These are phyloP conservation scores for Aspergillus carbonarius DNA, from an alignment of 2,329 filamentous ascomycete species.

Conservation along the genomic window DNA sequence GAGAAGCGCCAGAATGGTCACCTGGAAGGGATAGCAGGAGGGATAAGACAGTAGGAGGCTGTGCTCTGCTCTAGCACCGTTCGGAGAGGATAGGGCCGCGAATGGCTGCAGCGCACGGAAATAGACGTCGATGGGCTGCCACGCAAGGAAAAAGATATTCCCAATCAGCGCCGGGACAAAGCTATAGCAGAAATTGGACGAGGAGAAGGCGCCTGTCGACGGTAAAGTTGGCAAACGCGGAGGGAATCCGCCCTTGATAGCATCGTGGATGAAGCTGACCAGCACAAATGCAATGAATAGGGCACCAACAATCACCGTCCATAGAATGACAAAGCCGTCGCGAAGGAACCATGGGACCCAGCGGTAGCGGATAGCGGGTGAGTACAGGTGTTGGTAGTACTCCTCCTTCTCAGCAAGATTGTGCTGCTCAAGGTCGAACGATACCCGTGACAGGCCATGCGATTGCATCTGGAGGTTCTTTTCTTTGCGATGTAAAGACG, in stretches of 20 bases:
- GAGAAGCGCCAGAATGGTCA: constrained; percentile 52
- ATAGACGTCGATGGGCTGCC: constrained; percentile 61
- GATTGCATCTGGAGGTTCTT: constrained; percentile 31
- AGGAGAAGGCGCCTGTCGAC: constrained; percentile 67
- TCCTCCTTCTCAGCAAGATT: constrained; percentile 39
- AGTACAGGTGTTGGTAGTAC: constrained; percentile 53
- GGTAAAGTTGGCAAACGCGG: constrained; percentile 66
- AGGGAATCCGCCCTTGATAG: constrained; percentile 67
- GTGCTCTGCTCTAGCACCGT: constrained; percentile 55
- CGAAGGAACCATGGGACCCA: constrained; percentile 77
- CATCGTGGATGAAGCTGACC: constrained; percentile 72
- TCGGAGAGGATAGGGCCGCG: constrained; percentile 51
- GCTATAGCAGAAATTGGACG: constrained; percentile 83
- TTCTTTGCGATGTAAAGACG: constrained; percentile 32
- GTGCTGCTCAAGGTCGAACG: constrained; percentile 41
- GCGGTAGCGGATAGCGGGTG: constrained; percentile 57
- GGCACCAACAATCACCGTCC: constrained; percentile 59
- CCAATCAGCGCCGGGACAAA: constrained; percentile 61
- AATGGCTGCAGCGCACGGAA: constrained; percentile 61
- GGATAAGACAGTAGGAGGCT: constrained; percentile 60
- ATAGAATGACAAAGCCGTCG: constrained; percentile 64
- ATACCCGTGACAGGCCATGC: constrained; percentile 34
- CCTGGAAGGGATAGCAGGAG: constrained; percentile 52
- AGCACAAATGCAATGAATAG: constrained; percentile 71
- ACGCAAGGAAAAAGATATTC: constrained; percentile 58